phyloP scores from a whole-genome alignment of 345 rosid genomes.

The Populus euphratica region DNA sequence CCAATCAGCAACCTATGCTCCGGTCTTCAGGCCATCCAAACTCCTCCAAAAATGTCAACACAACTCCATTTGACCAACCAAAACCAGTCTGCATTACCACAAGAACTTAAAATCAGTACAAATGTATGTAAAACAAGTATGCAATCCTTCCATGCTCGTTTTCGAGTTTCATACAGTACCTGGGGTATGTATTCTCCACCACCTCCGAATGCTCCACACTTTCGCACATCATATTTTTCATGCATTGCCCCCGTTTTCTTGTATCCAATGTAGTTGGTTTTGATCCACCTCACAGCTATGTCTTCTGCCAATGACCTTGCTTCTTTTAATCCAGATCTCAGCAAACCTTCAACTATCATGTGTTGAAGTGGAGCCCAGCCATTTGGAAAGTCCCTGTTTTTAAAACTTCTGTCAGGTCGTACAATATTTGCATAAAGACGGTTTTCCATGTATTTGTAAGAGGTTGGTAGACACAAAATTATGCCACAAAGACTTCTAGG shows the following conservation, averaged over 20 bases:
- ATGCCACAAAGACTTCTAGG: not conserved
- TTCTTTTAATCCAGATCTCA: constrained; percentile 44
- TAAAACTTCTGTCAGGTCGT: not conserved
- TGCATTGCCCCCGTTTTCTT: constrained; percentile 55
- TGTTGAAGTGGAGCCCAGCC: constrained; percentile 96
- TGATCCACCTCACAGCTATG: constrained; percentile 71
- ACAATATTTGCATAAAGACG: not conserved
- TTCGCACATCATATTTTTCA: constrained; percentile 44
- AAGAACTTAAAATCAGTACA: not conserved
- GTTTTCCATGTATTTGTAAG: not conserved
- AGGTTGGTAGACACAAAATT: not conserved
- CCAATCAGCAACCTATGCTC: constrained; percentile 35
- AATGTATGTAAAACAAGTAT: not conserved
- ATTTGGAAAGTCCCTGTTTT: constrained; percentile 79
- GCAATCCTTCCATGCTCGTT: constrained; percentile 32
- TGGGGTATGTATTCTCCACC: constrained; percentile 69
- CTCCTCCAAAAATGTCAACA: constrained; percentile 77
- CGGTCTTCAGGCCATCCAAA: constrained; percentile 80
- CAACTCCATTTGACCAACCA: constrained; percentile 96
- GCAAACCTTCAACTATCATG: constrained; percentile 70
- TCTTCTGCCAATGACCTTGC: constrained; percentile 69
- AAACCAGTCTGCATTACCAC: constrained; percentile 69
- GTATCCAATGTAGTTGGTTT: constrained; percentile 52
- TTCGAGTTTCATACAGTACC: constrained; percentile 35
- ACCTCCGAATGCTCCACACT: constrained; percentile 59